phyloP scores from a whole-genome alignment of 768 basidiomycete genomes.

The Mycena crocata region DNA sequence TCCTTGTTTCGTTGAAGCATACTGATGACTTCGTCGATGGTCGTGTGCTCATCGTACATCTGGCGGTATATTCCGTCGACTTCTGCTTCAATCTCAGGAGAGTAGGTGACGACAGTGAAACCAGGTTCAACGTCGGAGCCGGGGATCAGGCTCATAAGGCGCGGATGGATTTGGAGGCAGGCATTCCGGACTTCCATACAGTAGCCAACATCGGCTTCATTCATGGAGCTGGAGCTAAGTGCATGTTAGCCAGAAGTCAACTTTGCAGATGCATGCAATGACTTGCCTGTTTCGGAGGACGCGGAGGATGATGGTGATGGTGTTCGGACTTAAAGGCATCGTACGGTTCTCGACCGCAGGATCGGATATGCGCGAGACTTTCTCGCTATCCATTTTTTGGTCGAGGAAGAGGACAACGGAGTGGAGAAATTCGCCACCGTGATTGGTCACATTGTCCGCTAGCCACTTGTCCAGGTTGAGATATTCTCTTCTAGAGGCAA shows the following conservation, averaged over 20 bases:
- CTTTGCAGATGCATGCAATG: neutral
- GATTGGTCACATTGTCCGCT: constrained; percentile 83
- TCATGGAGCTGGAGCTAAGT: constrained; percentile 76
- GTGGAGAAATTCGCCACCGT: constrained; percentile 88
- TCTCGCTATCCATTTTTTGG: constrained; percentile 93
- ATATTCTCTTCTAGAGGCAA: constrained; percentile 93
- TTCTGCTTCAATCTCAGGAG: constrained; percentile 90
- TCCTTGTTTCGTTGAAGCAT: constrained; percentile 89
- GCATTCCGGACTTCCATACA: constrained; percentile 93
- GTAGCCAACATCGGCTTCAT: constrained; percentile 82
- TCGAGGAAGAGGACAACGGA: constrained; percentile 91
- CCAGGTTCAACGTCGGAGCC: constrained; percentile 91
- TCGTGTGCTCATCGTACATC: constrained; percentile 96
- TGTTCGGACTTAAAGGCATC: constrained; percentile 88
- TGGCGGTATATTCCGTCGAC: constrained; percentile 97
- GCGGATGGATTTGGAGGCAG: constrained; percentile 94
- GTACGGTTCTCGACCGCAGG: constrained; percentile 82
- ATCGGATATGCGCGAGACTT: constrained; percentile 78
- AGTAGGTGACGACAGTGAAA: constrained; percentile 88
- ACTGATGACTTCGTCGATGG: constrained; percentile 93
- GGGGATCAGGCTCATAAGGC: constrained; percentile 93
- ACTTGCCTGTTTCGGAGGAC: constrained; percentile 86
- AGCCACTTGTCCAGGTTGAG: constrained; percentile 98
- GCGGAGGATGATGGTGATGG: constrained; percentile 92
- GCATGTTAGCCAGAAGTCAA: constrained; percentile 10